A percentile compares a stretch with the other conserved stretches of the same genome.
phyloP scores from a whole-genome alignment of 257 asterid genomes.

The Solanum etuberosum region DNA sequence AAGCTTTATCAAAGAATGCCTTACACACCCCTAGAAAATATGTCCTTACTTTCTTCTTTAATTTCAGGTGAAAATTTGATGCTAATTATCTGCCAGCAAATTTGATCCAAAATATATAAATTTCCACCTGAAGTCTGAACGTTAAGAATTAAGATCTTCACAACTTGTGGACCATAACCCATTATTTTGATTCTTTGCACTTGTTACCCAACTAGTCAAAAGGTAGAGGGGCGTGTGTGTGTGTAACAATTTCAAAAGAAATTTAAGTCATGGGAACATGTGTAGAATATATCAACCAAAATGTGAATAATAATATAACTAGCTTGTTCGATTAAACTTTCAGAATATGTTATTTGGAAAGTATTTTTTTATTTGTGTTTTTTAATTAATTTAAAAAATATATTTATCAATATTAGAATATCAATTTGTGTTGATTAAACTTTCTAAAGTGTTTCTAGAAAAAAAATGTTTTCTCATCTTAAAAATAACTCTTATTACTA shows the following conservation, averaged over 20 bases:
- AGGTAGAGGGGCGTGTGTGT: not conserved
- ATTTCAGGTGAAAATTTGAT: not conserved
- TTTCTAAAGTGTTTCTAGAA: not conserved
- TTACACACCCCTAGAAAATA: not conserved
- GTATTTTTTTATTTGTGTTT: not conserved
- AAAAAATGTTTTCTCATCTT: not conserved
- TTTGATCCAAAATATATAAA: not conserved
- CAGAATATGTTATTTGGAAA: not conserved
- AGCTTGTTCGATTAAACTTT: not conserved
- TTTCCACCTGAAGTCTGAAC: not conserved
- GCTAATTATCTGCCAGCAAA: not conserved
- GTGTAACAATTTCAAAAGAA: not conserved
- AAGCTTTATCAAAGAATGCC: not conserved
- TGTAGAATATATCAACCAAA: not conserved
- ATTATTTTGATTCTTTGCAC: not conserved
- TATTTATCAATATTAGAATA: not conserved
- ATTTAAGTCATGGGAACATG: not conserved
- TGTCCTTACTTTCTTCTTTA: not conserved
- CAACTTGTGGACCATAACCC: not conserved
- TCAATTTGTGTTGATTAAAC: not conserved
- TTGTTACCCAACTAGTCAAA: not conserved
- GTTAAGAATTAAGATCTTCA: not conserved
- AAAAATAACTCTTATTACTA: not conserved
- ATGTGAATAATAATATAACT: not conserved
- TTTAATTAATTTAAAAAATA: not conserved